Evolutionary conservation across 139 green algal genomes (phyloP).

Genomic region (Limnomonas spitsbergensis): DNA sequence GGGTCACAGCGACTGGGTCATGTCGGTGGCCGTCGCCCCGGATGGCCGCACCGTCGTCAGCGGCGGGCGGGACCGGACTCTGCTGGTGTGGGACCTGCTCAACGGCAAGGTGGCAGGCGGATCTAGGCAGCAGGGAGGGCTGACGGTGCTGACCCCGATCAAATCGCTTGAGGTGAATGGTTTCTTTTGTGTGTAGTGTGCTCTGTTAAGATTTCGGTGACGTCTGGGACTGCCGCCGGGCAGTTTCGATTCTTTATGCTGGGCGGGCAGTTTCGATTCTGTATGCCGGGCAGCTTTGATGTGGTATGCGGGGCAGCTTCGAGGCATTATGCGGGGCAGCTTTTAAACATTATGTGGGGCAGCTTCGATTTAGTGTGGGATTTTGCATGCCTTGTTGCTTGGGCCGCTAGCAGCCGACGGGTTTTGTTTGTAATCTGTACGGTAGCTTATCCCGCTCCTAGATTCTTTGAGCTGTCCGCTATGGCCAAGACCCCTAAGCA

Average conservation of each 20-base stretch:
- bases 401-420: too few species aligned
- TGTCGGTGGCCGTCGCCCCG: background rate
- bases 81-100: background rate
- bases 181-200: too few species aligned
- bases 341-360: too few species aligned
- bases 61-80: background rate
- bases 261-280: too few species aligned
- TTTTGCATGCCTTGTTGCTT: too few species aligned
- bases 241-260: background rate
- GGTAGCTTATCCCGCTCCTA: background rate
- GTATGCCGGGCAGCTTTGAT: too few species aligned
- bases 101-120: background rate
- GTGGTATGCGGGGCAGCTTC: too few species aligned
- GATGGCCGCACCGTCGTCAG: background rate
- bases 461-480: too few species aligned
- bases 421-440: background rate
- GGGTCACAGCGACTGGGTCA: background rate
- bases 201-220: too few species aligned
- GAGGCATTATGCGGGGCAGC: too few species aligned
- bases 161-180: background rate
- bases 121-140: background rate
- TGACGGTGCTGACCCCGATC: background rate
- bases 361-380: too few species aligned
- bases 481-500: too few species aligned
- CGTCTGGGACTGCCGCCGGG: background rate